Percentiles rank a stretch among this genome's conserved stretches.
Conservation (phyloP, 1,284 basidiomycete genomes). For the Leccinum angustisporum region DNA sequence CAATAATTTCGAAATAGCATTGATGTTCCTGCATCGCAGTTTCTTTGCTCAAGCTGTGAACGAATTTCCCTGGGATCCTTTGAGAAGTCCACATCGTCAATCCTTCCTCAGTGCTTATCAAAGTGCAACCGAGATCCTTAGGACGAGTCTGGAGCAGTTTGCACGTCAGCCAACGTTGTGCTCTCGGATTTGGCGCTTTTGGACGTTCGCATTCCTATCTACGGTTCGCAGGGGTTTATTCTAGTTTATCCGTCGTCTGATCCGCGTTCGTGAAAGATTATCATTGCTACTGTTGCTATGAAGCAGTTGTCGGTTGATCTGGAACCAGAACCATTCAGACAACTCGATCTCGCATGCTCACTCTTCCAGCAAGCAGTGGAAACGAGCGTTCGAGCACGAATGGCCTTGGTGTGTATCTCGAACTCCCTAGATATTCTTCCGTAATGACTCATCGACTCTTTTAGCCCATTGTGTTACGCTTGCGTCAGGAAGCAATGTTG, state of each 20-base stretch:
- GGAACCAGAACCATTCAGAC: constrained; percentile 40
- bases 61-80: constrained; percentile 42
- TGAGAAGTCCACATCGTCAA: constrained; percentile 41
- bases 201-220: constrained; percentile 48
- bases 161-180: constrained; percentile 40
- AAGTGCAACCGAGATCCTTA: constrained; percentile 42
- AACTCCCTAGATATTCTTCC: not conserved
- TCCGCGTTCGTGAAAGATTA: constrained; percentile 34
- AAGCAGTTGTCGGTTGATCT: constrained; percentile 39
- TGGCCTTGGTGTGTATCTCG: constrained; percentile 5
- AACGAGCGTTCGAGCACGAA: constrained; percentile 42
- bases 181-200: constrained; percentile 48
- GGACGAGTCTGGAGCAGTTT: constrained; percentile 40
- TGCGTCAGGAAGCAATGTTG: constrained; percentile 6
- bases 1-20: constrained; percentile 33
- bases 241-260: not conserved
- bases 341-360: constrained; percentile 42
- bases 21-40: constrained; percentile 49
- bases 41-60: constrained; percentile 50
- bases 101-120: constrained; percentile 47
- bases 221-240: constrained; percentile 35
- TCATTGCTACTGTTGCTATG: constrained; percentile 47
- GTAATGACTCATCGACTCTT: not conserved
- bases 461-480: constrained; percentile 12
- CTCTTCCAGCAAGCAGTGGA: constrained; percentile 41